Percentiles rank a stretch among this genome's conserved stretches.
Evolutionary conservation across 768 basidiomycete species (phyloP).

Genomic region (Calocera viscosa): DNA sequence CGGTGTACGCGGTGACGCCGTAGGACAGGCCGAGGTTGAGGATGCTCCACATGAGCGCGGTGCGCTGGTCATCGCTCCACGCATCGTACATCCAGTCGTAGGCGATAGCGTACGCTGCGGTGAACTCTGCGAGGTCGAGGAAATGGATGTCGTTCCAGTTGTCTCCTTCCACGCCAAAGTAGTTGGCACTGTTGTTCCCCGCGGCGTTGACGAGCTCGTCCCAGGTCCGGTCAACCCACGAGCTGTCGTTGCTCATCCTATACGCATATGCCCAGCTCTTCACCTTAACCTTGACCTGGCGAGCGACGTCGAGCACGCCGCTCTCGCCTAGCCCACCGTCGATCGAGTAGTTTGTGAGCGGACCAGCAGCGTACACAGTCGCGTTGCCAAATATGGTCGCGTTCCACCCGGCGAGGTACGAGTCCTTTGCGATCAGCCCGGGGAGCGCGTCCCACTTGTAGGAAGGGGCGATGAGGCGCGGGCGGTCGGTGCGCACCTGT

Average conservation of each 20-base stretch:
- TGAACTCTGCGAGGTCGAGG: constrained; percentile 32
- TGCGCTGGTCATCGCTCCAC: constrained; percentile 31
- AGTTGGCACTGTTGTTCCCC: constrained; percentile 26
- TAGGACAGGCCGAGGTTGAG: constrained; percentile 21
- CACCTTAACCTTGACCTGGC: constrained; percentile 32
- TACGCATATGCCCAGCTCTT: constrained; percentile 36
- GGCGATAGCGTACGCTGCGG: constrained; percentile 33
- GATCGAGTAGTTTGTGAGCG: constrained; percentile 21
- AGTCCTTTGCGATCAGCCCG: constrained; percentile 30
- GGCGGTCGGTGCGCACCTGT: constrained; percentile 27
- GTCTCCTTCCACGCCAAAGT: constrained; percentile 22
- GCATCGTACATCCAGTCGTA: constrained; percentile 40
- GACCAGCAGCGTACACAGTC: constrained; percentile 23
- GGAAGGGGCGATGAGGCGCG: constrained; percentile 31
- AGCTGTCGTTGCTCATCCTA: constrained; percentile 32
- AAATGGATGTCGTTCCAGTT: constrained; percentile 33
- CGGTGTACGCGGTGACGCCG: background rate
- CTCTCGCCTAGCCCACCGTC: constrained; percentile 33
- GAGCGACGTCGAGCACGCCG: constrained; percentile 33
- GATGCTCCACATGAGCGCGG: constrained; percentile 30
- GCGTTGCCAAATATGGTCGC: constrained; percentile 35
- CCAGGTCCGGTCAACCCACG: constrained; percentile 32
- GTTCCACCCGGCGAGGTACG: constrained; percentile 34
- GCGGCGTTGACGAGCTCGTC: constrained; percentile 30
- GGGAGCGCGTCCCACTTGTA: constrained; percentile 34